phyloP scores from a whole-genome alignment of 106 monocot genomes.

The Dendrobium chrysotoxum region DNA sequence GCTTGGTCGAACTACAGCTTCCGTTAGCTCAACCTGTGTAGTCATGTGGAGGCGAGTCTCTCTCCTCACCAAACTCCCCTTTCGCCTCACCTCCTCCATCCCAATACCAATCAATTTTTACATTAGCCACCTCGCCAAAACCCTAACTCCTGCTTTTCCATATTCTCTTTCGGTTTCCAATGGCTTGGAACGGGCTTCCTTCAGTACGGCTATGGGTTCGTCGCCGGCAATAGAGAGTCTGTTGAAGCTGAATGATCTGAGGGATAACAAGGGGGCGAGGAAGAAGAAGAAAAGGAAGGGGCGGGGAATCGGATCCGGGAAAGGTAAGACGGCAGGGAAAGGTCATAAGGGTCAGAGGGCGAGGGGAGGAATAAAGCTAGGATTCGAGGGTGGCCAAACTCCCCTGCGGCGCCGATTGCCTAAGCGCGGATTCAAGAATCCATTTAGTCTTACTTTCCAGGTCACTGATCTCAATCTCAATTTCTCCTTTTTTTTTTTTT shows the following conservation, averaged over 20 bases:
- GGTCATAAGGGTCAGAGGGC: conserved; percentile 98
- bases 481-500: neutral
- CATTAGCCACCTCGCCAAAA: neutral
- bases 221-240: conserved; percentile 24
- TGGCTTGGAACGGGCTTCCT: neutral
- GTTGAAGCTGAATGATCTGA: conserved; percentile 74
- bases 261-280: conserved; percentile 62
- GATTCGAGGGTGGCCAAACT: conserved; percentile 96
- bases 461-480: conserved; percentile 19
- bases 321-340: conserved; percentile 83
- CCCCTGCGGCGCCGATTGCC: conserved; percentile 76
- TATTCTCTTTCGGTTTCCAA: neutral
- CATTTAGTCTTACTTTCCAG: conserved; percentile 81
- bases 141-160: neutral
- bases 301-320: conserved; percentile 88
- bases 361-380: conserved; percentile 73
- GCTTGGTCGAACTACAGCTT: too few species aligned
- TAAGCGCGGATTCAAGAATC: conserved; percentile 79
- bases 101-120: neutral
- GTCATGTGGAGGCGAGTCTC: conserved; percentile 23
- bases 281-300: conserved; percentile 88
- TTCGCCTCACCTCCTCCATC: neutral
- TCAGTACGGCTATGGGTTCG: conserved; percentile 7
- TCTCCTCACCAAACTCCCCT: conserved; percentile 16
- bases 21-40: neutral